phyloP scores from a whole-genome alignment of 148 eudicot genomes.

The Silene latifolia region DNA sequence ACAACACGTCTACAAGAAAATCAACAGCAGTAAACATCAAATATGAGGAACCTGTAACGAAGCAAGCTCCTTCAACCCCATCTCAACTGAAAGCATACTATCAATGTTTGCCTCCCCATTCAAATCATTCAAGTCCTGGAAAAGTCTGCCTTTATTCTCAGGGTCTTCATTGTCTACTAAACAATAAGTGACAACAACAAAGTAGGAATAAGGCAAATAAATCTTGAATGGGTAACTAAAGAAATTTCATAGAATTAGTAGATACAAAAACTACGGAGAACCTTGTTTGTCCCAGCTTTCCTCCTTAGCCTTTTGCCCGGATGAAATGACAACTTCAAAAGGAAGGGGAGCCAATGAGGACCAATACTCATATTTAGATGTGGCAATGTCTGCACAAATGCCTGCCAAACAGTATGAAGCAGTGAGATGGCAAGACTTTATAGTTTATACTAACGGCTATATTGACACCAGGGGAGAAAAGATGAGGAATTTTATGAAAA shows the following conservation, averaged over 20 bases:
- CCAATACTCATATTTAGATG: slow-evolving; percentile 78
- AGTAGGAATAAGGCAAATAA: neutral
- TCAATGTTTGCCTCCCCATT: slow-evolving; percentile 84
- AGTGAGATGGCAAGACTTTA: neutral
- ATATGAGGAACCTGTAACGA: slow-evolving; percentile 56
- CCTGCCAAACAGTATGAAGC: slow-evolving; percentile 38
- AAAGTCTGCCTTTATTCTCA: slow-evolving; percentile 51
- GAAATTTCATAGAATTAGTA: neutral
- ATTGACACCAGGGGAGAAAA: neutral
- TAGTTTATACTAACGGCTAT: neutral
- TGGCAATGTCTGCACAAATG: slow-evolving; percentile 81
- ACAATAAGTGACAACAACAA: slow-evolving; percentile 9
- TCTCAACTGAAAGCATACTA: slow-evolving; percentile 89
- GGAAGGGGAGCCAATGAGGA: slow-evolving; percentile 96
- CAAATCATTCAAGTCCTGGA: slow-evolving; percentile 69
- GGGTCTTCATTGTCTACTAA: slow-evolving; percentile 45
- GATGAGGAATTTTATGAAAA: neutral
- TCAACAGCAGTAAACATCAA: neutral
- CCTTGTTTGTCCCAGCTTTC: slow-evolving; percentile 74
- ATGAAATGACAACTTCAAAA: slow-evolving; percentile 80
- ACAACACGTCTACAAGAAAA: neutral
- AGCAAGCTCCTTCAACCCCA: slow-evolving; percentile 90
- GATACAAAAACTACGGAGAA: neutral
- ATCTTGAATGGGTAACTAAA: neutral
- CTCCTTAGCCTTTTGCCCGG: slow-evolving; percentile 93